Evolutionary conservation across 352 stramenopile species (phyloP).

Genomic region (Albugo candida): DNA sequence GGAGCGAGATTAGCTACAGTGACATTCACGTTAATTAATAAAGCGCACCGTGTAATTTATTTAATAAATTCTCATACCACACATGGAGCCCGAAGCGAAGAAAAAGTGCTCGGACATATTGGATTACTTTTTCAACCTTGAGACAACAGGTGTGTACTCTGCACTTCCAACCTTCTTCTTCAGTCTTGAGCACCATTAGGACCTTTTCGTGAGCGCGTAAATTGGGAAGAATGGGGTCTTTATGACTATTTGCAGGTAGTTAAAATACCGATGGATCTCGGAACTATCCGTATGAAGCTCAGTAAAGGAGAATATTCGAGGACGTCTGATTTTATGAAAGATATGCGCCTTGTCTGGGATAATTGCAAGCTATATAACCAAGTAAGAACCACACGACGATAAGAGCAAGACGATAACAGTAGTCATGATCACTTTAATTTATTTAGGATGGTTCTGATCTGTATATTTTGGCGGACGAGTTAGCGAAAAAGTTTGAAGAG

Average conservation of each 20-base stretch:
- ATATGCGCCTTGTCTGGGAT: conserved; percentile 73
- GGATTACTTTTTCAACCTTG: conserved; percentile 66
- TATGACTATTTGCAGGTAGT: conserved; percentile 75
- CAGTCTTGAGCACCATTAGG: conserved; percentile 15
- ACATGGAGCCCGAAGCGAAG: conserved; percentile 60
- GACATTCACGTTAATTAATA: no score
- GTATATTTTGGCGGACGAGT: conserved; percentile 62
- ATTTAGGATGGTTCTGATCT: conserved; percentile 67
- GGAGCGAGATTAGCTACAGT: no score
- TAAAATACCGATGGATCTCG: conserved; percentile 81
- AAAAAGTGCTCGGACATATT: conserved; percentile 66
- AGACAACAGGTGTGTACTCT: conserved; percentile 35
- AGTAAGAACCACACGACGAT: not conserved
- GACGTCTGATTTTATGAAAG: conserved; percentile 40
- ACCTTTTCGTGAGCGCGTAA: conserved; percentile 69
- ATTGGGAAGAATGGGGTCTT: conserved; percentile 77
- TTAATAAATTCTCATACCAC: not conserved
- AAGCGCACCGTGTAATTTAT: no score
- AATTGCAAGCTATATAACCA: conserved; percentile 64
- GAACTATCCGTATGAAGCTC: conserved; percentile 66
- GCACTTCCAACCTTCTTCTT: not conserved
- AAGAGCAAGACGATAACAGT: no score
- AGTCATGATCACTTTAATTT: no score
- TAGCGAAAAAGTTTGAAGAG: conserved; percentile 79
- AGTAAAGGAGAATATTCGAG: conserved; percentile 47